Base-by-base conservation (phyloP, 495 filamentous ascomycete genomes). In the Neurospora africana region DNA sequence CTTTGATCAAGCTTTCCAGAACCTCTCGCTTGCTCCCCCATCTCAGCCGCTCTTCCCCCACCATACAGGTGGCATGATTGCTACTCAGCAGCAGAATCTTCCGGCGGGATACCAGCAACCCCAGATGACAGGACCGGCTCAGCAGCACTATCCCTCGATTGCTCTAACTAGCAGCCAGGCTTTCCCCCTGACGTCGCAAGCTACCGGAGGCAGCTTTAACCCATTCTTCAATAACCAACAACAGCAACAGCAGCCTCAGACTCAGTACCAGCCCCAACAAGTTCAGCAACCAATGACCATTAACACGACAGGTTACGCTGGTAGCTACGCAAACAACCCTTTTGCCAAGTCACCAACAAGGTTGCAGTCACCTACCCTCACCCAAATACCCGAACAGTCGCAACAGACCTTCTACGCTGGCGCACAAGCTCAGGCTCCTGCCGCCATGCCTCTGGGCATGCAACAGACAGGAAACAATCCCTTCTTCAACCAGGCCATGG, bases 31-130 rank as follows among this genome's bases (percentile, higher is more conserved):
- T 21, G 86, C 89, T 19, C 76, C 90, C 13, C 76, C 82, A 2
- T 72, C 76, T 13, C 89, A 89, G 74, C 88, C 90, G 19, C 84
- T 97, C 38, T 95, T 95, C 77, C 93, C 93, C 0, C 88, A 97
- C 80, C 90, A 91, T 30, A 96, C 93, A 8, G 94, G 94, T 10
- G 93, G 93, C 39, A 86, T 91, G 75, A 86, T 88, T 23, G 84
- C 82, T 43, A 84, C 86, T 38, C 88, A 88, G 53, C 83, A 84
- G 33, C 78, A 82, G 79, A 67, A 76, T 41, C 80, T 71, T 30
- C 86, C 87, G 72, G 67, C 83, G 9, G 53, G 76, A 67, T 82
- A 81, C 74, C 80, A 85, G 68, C 86, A 84, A 72, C 86, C 87
- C 72, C 82, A 88, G 58, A 87, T 87, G 76, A 89, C 87, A 3